These are phyloP conservation scores for Colletotrichum tabaci DNA, from an alignment of 2,329 filamentous ascomycete species.

Conservation along the genomic window DNA sequence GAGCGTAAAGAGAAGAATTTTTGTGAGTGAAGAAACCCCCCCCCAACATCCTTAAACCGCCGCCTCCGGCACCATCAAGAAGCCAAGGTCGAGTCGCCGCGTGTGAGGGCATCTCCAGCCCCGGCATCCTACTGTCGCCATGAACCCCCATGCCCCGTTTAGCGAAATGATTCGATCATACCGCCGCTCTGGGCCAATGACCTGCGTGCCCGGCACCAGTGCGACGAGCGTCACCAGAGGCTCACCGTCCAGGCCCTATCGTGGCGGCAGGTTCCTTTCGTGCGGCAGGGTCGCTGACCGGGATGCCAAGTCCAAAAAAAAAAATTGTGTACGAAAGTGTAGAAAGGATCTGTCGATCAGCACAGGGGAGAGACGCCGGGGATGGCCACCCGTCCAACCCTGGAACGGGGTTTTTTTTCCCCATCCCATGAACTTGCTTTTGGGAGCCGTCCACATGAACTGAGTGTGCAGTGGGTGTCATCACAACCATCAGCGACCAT, in stretches of 20 bases:
- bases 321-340: constrained; percentile 21
- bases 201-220: constrained; percentile 22
- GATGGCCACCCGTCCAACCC: constrained; percentile 27
- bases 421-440: constrained; percentile 39
- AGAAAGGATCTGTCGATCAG: constrained; percentile 43
- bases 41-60: background rate
- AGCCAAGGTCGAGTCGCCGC: background rate
- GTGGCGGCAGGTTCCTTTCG: constrained; percentile 10
- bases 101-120: constrained; percentile 7
- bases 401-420: background rate
- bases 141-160: background rate
- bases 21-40: background rate
- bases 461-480: background rate
- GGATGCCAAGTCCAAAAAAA: constrained; percentile 11
- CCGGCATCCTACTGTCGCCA: too few relatives aligned
- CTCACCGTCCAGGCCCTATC: constrained; percentile 8
- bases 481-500: background rate
- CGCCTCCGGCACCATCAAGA: background rate
- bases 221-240: constrained; percentile 33
- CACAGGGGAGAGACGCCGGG: constrained; percentile 23
- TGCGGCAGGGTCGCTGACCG: constrained; percentile 19
- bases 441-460: constrained; percentile 23
- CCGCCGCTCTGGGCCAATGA: constrained; percentile 25
- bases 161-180: constrained; percentile 14
- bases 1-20: background rate